These are phyloP conservation scores for Fusarium penzigii DNA, from an alignment of 2,329 filamentous ascomycete genomes.

Conservation along the genomic window DNA sequence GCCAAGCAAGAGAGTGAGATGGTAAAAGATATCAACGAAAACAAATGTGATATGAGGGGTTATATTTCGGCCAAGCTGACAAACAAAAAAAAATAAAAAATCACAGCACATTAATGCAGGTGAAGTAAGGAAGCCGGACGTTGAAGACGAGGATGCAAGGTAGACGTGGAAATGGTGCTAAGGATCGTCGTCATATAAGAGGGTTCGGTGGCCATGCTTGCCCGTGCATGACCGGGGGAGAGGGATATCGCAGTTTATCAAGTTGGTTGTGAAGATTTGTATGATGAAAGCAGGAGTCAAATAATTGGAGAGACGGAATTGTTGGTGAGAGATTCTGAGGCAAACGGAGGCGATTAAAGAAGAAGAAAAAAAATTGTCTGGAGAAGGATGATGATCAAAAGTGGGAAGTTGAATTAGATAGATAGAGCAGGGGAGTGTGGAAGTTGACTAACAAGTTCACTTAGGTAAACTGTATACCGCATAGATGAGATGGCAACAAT, in stretches of 20 bases:
- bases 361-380: too few relatives aligned
- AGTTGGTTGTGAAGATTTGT: background rate
- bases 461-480: too few relatives aligned
- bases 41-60: background rate
- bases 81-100: background rate
- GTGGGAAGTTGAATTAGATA: too few relatives aligned
- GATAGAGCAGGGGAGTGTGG: too few relatives aligned
- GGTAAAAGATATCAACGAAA: too few relatives aligned
- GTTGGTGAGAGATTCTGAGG: background rate
- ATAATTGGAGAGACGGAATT: background rate
- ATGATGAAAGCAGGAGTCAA: background rate
- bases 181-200: background rate
- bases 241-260: background rate
- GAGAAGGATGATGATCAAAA: too few relatives aligned
- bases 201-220: background rate
- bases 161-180: background rate
- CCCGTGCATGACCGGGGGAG: background rate
- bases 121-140: background rate
- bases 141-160: background rate
- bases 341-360: background rate
- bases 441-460: too few relatives aligned
- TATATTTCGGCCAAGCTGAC: background rate
- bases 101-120: too few relatives aligned
- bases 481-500: too few relatives aligned
- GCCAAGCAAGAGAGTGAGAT: too few relatives aligned